Conservation (phyloP, 139 green algal species). For the Chlorella sp. region DNA sequence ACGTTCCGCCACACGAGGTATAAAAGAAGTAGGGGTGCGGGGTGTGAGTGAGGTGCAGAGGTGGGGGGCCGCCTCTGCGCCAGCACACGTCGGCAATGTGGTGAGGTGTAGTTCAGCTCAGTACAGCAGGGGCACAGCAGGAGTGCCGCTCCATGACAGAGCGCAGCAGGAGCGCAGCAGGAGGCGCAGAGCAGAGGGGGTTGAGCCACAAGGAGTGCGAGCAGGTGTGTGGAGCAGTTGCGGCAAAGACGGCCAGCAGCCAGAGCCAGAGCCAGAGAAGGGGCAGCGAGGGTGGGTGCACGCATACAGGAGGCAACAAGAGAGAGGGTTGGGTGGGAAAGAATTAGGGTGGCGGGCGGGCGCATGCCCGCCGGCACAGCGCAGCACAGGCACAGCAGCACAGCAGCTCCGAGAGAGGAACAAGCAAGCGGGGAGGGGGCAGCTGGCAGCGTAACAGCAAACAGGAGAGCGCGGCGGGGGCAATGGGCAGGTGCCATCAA, state of each 20-base stretch:
- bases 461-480: background rate
- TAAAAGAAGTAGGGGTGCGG: no score
- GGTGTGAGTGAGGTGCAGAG: no score
- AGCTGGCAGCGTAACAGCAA: background rate
- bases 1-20: no score
- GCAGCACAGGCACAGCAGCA: background rate
- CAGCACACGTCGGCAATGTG: no score
- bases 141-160: background rate
- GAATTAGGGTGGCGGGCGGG: background rate
- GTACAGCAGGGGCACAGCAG: no score
- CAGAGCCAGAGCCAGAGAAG: background rate
- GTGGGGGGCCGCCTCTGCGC: no score
- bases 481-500: no score
- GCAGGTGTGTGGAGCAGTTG: no score
- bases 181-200: no score
- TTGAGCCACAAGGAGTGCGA: no score
- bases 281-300: background rate
- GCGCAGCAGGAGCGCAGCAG: background rate
- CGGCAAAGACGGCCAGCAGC: background rate
- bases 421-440: background rate
- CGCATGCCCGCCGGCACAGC: background rate
- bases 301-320: background rate
- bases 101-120: no score
- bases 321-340: background rate
- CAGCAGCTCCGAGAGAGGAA: background rate